Conservation (phyloP, 148 eudicot species). For the Chenopodium berlandieri region DNA sequence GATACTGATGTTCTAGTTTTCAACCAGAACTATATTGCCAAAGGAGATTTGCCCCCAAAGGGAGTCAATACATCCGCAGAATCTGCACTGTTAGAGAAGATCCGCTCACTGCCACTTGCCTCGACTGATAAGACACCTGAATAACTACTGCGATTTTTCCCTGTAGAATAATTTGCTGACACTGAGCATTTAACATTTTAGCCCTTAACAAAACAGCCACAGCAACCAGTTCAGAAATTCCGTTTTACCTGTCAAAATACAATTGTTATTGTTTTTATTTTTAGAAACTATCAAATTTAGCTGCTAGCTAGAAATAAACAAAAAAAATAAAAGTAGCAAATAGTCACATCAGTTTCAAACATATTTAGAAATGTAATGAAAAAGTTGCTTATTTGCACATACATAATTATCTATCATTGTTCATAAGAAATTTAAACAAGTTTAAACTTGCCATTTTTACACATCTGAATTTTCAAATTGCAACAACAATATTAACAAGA, state of each 20-base stretch:
- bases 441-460: neutral
- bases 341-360: neutral
- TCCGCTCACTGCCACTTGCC: conserved; percentile 24
- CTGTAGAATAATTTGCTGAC: conserved; percentile 18
- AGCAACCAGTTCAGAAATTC: conserved; percentile 30
- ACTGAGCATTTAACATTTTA: conserved; percentile 19
- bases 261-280: conserved; percentile 2
- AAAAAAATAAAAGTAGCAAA: neutral
- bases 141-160: neutral
- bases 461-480: neutral
- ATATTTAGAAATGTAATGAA: neutral
- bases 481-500: conserved; percentile 5
- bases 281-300: neutral
- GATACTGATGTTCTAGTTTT: conserved; percentile 15
- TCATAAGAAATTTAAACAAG: neutral
- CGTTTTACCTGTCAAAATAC: conserved; percentile 45
- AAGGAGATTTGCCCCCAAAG: conserved; percentile 57
- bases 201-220: conserved; percentile 32
- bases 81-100: conserved; percentile 16
- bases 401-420: neutral
- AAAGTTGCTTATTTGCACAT: neutral
- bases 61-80: conserved; percentile 25
- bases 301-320: conserved; percentile 2
- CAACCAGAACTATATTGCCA: conserved; percentile 36
- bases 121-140: conserved; percentile 11